Percentiles rank a stretch among this genome's conserved stretches.
Conservation (phyloP, 2,329 filamentous ascomycete species). For the Gnomoniopsis sp. region DNA sequence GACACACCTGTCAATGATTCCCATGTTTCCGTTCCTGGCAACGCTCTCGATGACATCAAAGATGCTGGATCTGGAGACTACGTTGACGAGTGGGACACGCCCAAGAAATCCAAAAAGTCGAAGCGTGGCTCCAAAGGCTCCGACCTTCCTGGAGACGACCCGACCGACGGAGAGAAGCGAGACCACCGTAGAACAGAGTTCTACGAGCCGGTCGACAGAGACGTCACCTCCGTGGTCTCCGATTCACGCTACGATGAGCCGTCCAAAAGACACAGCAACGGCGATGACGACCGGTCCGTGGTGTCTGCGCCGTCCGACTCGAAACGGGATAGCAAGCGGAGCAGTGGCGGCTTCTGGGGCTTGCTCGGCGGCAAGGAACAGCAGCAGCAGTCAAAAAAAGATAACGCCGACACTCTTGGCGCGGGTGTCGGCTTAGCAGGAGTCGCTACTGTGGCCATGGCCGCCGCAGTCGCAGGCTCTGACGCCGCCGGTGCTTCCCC, state of each 20-base stretch:
- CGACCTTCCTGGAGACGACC: constrained; percentile 34
- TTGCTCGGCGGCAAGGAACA: constrained; percentile 40
- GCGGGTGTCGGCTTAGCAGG: constrained; percentile 63
- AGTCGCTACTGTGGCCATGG: constrained; percentile 36
- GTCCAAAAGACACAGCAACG: constrained; percentile 33
- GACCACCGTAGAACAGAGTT: constrained; percentile 23
- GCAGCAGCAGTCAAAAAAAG: constrained; percentile 44
- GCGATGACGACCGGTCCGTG: constrained; percentile 47
- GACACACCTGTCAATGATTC: constrained; percentile 25
- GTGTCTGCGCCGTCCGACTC: constrained; percentile 37
- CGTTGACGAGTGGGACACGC: constrained; percentile 28
- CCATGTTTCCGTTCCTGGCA: constrained; percentile 27
- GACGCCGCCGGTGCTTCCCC: constrained; percentile 44
- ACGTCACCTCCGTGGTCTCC: constrained; percentile 48
- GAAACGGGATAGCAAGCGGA: constrained; percentile 29
- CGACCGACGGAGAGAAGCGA: constrained; percentile 33
- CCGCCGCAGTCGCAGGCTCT: constrained; percentile 36
- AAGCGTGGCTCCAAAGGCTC: constrained; percentile 28
- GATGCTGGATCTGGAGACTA: constrained; percentile 18
- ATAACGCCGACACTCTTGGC: constrained; percentile 67
- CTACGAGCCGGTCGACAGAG: constrained; percentile 39
- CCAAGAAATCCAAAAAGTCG: constrained; percentile 30
- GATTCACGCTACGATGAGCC: constrained; percentile 33
- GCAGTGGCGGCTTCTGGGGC: constrained; percentile 45
- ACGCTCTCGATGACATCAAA: constrained; percentile 27